Base-by-base conservation (phyloP, 257 asterid genomes). In the Scutellaria galericulata region DNA sequence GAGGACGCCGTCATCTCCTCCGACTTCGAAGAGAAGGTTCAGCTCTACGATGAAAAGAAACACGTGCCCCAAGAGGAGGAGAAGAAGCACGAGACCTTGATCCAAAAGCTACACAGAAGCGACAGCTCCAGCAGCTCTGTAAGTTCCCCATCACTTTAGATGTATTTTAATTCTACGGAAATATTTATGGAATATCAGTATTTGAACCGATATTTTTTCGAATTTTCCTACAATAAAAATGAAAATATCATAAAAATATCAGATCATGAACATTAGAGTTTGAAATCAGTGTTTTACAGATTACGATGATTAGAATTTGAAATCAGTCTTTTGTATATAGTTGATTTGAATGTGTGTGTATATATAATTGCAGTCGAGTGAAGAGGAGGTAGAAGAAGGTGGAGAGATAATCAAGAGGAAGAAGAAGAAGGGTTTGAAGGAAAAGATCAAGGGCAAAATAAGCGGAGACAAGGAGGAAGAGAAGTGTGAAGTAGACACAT, bases 381-480 rank as follows among this genome's bases (percentile, higher is more conserved):
- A 89, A 3, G 97, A 93, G 80, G 97, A 93, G 77, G 97, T 90
- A 39, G 89, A 79, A 7, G 87, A 78, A 3, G 97, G 84, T 7
- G 97, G 75, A 14, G 82, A 80, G 0, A 89, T 86, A 0, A 83
- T 73, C 53, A 89, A 81, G 86, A 92, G 76, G 84, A 93, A 89
- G 88, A 93, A 92, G 40, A 90, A 87, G 92, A 91, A 90, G 81
- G 86, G 88, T 0, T 58, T 83, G 89, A 89, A 84, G 85, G 92
- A 85, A 0, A 90, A 86, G 77, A 57, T 91, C 68, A 78, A 79
- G 84, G 93, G 77, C 1, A 89, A 87, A 37, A 0, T 87, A 10
- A n/a, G 80, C 0, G 88, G 85, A 0, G 88, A 81, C 0, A 84
- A 88, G 75, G 79, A 81, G 39, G 90, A 80, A 13, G 84, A 75